Evolutionary conservation across 2,329 filamentous ascomycete genomes (phyloP), one percentile per base, ranked within the genome.

Genomic region (Chrysosporium keratinophilum): DNA sequence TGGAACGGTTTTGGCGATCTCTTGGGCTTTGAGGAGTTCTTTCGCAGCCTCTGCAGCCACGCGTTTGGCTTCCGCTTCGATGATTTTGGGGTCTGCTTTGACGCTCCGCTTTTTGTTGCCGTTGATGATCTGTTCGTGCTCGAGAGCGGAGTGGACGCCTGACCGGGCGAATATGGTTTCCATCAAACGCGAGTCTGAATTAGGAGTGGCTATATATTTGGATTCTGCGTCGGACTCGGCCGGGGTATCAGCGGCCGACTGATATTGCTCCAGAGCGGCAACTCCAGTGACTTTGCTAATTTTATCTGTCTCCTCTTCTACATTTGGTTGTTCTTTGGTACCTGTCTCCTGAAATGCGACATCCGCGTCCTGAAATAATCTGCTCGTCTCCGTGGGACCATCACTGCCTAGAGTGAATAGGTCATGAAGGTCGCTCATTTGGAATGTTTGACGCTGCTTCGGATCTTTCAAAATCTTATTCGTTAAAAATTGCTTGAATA

Each of bases 401-500:
- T 83, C 79, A 12, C 79, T 78, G 17, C 83, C 85, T 1, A 94
- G 76, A 0, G 82, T 88, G 68, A 98, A 98, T 0, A 98, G 77
- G 65, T 98, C 91, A 60, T 96, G 88, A 14, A 98, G 72, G 63
- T 97, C 90, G 55, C 84, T 86, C 63, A 95, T 77, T 55, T 95
- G 88, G 67, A 97, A 95, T 0, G 85, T 89, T 59, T 93, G 88
- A 19, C 88, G 83, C 68, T 97, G 90, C 64, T 95, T 95, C 0
- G 93, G 89, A 62, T 98, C 91, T 61, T 87, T 90, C 49, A 98
- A 70, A 5, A 98, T 90, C 68, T 97, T 97, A 72, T 97, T 95
- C 2, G 89, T 93, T 57, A 98, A 77, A 65, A 97, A 96, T 62
- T 97, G 91, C 69, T 98, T 98, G 76, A 95, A 98, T 49, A 98